phyloP scores from a whole-genome alignment of 2,329 filamentous ascomycete species.

The Cryphonectria radicalis region DNA sequence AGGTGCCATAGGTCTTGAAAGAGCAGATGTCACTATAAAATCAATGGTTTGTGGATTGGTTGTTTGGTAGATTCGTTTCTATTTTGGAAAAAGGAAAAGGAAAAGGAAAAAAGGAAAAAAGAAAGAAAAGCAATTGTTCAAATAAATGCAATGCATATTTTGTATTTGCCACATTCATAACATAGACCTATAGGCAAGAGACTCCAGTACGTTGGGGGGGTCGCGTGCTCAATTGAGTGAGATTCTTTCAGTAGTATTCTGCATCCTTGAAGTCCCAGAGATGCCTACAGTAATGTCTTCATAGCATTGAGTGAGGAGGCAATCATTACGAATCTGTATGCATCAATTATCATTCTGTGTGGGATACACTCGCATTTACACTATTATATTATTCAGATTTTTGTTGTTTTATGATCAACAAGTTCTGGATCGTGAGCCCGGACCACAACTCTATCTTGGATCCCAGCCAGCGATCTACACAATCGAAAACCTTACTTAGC shows the following conservation, averaged over 20 bases:
- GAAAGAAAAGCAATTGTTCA: not conserved
- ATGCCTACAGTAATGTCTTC: too few species aligned
- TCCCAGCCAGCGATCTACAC: not conserved
- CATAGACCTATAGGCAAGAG: too few species aligned
- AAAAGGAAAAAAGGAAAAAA: too few species aligned
- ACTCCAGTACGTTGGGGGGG: too few species aligned
- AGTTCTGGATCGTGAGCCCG: not conserved
- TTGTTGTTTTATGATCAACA: not conserved
- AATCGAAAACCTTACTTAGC: not conserved
- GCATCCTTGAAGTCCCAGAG: not conserved
- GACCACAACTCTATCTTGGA: not conserved
- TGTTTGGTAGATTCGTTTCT: too few species aligned
- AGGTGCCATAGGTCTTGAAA: too few species aligned
- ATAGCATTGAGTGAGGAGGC: too few species aligned
- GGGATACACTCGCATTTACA: not conserved
- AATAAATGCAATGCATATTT: not conserved
- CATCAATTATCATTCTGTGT: not conserved
- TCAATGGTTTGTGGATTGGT: too few species aligned
- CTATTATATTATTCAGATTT: not conserved
- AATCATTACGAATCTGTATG: not conserved
- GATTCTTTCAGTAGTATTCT: not conserved
- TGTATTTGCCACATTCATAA: not conserved
- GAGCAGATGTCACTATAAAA: not conserved
- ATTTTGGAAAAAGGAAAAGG: too few species aligned
- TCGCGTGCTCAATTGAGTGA: not conserved